Conservation (phyloP, 2,329 filamentous ascomycete genomes). For the Sclerotiophoma versabilis region DNA sequence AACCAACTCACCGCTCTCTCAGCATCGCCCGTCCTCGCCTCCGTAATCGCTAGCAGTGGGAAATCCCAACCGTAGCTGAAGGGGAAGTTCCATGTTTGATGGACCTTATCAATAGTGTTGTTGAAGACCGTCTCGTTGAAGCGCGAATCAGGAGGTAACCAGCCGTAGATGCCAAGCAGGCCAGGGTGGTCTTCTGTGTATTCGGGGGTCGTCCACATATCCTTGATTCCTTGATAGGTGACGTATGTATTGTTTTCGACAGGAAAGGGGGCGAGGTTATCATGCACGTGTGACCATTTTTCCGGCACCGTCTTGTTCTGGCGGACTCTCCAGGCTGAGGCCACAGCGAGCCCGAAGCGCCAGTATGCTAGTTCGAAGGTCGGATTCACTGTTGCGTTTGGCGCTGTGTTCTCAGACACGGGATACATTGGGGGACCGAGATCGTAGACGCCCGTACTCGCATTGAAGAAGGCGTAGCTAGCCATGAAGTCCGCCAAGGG, state of each 20-base stretch:
- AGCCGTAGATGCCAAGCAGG: slow-evolving; percentile 40
- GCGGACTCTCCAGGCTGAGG: slow-evolving; percentile 60
- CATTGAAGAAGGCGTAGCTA: slow-evolving; percentile 63
- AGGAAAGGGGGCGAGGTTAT: slow-evolving; percentile 63
- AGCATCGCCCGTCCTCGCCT: slow-evolving; percentile 36
- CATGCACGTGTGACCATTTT: slow-evolving; percentile 58
- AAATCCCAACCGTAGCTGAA: slow-evolving; percentile 48
- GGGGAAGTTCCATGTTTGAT: slow-evolving; percentile 47
- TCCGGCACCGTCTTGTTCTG: slow-evolving; percentile 54
- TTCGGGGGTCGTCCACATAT: slow-evolving; percentile 41
- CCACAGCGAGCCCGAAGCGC: slow-evolving; percentile 65
- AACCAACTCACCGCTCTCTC: slow-evolving; percentile 48
- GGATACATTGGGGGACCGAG: slow-evolving; percentile 61
- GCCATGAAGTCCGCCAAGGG: slow-evolving; percentile 67
- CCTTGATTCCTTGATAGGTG: slow-evolving; percentile 60
- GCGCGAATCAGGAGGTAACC: slow-evolving; percentile 38
- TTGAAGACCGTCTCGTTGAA: slow-evolving; percentile 41
- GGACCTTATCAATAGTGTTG: slow-evolving; percentile 38
- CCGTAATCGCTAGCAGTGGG: slow-evolving; percentile 42
- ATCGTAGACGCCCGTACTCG: slow-evolving; percentile 60
- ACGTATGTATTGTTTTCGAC: slow-evolving; percentile 60
- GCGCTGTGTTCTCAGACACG: slow-evolving; percentile 65
- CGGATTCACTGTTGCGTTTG: slow-evolving; percentile 64
- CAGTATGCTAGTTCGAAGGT: slow-evolving; percentile 68
- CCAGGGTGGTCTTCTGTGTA: slow-evolving; percentile 44